These are phyloP conservation scores for Wickerhamiella shivajii DNA, from an alignment of 805 yeast species.

Conservation along the genomic window DNA sequence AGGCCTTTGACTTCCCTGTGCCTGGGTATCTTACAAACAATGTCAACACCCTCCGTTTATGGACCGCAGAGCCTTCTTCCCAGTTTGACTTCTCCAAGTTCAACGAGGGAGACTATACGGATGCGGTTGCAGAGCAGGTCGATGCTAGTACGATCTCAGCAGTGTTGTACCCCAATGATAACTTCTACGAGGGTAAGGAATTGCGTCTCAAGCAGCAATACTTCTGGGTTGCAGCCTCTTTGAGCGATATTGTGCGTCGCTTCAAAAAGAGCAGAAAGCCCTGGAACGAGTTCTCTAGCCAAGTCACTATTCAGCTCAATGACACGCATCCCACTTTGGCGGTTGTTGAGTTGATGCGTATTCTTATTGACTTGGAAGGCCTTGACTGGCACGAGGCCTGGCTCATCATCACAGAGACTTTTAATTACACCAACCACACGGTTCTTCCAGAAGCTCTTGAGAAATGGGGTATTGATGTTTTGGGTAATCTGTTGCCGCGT, in stretches of 20 bases:
- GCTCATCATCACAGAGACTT: constrained; percentile 63
- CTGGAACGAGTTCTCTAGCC: constrained; percentile 74
- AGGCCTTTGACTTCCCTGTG: constrained; percentile 81
- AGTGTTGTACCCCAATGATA: constrained; percentile 86
- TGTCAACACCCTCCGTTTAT: constrained; percentile 77
- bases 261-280: constrained; percentile 64
- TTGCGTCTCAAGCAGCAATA: constrained; percentile 88
- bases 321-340: constrained; percentile 94
- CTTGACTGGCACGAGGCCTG: constrained; percentile 76
- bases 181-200: constrained; percentile 82
- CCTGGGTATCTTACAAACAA: constrained; percentile 71
- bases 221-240: constrained; percentile 92
- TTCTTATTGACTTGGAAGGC: constrained; percentile 70
- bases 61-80: constrained; percentile 81
- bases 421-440: constrained; percentile 90
- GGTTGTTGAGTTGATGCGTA: constrained; percentile 74
- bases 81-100: constrained; percentile 86
- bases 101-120: constrained; percentile 79
- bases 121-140: constrained; percentile 73
- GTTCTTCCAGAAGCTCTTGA: constrained; percentile 91
- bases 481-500: constrained; percentile 71
- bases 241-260: constrained; percentile 80
- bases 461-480: constrained; percentile 82
- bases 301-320: constrained; percentile 81
- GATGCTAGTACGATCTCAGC: constrained; percentile 86